Conservation (phyloP, 495 filamentous ascomycete genomes). For the Xylaria acuta region DNA sequence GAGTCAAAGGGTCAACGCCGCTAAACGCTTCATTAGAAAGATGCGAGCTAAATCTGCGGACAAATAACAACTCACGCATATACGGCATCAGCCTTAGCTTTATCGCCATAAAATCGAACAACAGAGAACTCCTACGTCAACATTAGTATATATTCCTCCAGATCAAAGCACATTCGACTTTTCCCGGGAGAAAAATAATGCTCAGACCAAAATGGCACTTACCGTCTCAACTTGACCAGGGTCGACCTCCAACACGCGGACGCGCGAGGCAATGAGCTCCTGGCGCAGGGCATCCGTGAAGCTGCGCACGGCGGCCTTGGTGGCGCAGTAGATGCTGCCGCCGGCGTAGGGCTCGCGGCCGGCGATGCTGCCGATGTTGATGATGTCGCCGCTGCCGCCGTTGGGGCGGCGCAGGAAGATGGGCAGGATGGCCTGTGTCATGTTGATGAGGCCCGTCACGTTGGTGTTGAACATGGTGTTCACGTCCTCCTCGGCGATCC, state of each 20-base stretch:
- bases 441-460: conserved; percentile 92
- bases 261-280: conserved; percentile 86
- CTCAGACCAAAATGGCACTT: conserved; percentile 31
- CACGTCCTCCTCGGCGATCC: conserved; percentile 84
- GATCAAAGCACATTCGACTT: not conserved
- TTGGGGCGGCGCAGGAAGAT: conserved; percentile 81
- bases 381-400: conserved; percentile 88
- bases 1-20: conserved; percentile 87
- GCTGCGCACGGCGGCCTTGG: conserved; percentile 87
- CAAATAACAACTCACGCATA: conserved; percentile 71
- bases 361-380: conserved; percentile 96
- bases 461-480: conserved; percentile 90
- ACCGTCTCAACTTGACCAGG: conserved; percentile 97
- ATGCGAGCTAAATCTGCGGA: not conserved
- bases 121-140: conserved; percentile 81
- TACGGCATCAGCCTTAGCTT: conserved; percentile 91
- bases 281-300: conserved; percentile 90
- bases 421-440: conserved; percentile 90
- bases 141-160: not conserved
- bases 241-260: conserved; percentile 90
- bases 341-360: conserved; percentile 89
- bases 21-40: conserved; percentile 51
- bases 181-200: not conserved
- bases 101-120: conserved; percentile 92
- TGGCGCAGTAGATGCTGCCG: conserved; percentile 95